Evolutionary conservation across 1,284 basidiomycete species (phyloP).

Genomic region (Meripilus lineatus): DNA sequence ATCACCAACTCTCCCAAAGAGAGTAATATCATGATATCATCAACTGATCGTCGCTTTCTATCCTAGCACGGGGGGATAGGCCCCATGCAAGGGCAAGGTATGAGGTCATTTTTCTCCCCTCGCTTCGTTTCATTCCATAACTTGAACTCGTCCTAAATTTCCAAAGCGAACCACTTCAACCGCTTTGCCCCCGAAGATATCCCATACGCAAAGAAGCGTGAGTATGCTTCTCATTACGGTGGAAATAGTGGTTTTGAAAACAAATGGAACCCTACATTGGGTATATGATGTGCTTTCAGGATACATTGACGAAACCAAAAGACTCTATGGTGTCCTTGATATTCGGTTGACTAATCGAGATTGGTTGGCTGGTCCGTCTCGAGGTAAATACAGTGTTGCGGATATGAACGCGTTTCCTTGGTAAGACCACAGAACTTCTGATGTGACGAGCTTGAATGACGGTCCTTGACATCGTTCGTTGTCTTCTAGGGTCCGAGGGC

Average conservation of each 20-base stretch:
- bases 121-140: background rate
- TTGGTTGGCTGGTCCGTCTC: slow-evolving; percentile 63
- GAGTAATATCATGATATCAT: no score
- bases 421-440: no score
- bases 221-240: no score
- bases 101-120: background rate
- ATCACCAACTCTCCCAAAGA: no score
- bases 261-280: background rate
- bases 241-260: no score
- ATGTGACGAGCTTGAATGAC: background rate
- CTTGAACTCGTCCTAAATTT: background rate
- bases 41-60: background rate
- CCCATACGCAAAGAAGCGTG: slow-evolving; percentile 58
- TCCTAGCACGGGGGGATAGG: slow-evolving; percentile 58
- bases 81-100: slow-evolving; percentile 67
- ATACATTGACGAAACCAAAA: slow-evolving; percentile 70
- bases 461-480: no score
- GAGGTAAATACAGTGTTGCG: slow-evolving; percentile 63
- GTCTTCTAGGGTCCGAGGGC: slow-evolving; percentile 32
- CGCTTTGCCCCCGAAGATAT: slow-evolving; percentile 52
- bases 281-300: slow-evolving; percentile 30
- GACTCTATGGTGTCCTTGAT: slow-evolving; percentile 73
- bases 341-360: slow-evolving; percentile 55
- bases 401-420: slow-evolving; percentile 59
- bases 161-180: slow-evolving; percentile 48